Evolutionary conservation across 2,329 filamentous ascomycete genomes (phyloP).

Genomic region (Periconia digitata): DNA sequence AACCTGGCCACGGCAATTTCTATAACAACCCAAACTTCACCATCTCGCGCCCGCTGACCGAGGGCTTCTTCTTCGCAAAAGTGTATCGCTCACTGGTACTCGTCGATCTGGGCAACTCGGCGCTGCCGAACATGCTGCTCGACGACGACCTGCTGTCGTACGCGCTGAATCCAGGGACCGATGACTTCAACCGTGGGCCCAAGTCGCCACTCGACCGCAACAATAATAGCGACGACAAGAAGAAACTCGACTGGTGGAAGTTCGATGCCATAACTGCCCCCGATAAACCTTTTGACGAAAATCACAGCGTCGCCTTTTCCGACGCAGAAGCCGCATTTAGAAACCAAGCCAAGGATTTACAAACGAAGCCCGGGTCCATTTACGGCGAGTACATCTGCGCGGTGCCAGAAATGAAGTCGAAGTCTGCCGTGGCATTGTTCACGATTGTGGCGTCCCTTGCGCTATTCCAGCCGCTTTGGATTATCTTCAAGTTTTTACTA

Average conservation of each 20-base stretch:
- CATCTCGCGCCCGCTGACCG: conserved; percentile 7
- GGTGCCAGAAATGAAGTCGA: no score
- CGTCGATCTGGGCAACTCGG: conserved; percentile 6
- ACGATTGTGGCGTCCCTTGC: no score
- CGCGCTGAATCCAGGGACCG: conserved; percentile 5
- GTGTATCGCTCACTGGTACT: conserved; percentile 8
- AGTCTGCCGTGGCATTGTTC: no score
- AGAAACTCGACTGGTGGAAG: not conserved
- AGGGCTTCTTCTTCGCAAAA: conserved; percentile 5
- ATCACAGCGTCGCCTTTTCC: not conserved
- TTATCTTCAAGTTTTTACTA: no score
- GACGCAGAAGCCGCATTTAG: not conserved
- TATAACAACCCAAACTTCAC: conserved; percentile 6
- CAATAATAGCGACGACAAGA: not conserved
- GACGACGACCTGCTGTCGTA: conserved; percentile 6
- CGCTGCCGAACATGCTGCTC: conserved; percentile 5
- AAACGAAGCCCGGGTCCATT: conserved; percentile 2
- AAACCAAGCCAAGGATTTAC: not conserved
- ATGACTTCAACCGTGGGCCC: conserved; percentile 6
- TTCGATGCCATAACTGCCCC: conserved; percentile 1
- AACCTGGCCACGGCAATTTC: not conserved
- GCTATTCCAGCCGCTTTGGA: no score
- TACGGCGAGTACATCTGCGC: no score
- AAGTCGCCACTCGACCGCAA: conserved; percentile 3
- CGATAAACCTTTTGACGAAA: not conserved